Evolutionary conservation across 2,329 filamentous ascomycete species (phyloP).

Genomic region (Trichoderma atrobrunneum): DNA sequence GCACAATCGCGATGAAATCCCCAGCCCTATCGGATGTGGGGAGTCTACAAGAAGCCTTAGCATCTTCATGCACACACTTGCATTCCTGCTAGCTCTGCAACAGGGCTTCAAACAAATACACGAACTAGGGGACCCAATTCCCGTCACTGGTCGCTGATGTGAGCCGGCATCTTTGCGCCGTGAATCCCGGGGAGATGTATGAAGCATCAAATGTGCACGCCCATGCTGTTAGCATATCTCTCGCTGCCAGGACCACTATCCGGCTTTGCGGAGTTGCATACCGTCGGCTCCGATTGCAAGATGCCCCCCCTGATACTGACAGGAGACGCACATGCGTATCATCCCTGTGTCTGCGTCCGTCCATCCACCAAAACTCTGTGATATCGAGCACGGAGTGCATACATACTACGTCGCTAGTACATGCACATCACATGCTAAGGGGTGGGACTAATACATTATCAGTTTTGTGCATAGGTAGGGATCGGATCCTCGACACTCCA

Average conservation of each 20-base stretch:
- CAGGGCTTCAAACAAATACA: not conserved
- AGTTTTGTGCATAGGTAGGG: not conserved
- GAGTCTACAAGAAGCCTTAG: not conserved
- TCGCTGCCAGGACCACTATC: not conserved
- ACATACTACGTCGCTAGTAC: not conserved
- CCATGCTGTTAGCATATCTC: not conserved
- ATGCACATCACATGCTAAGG: not conserved
- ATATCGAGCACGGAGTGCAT: not conserved
- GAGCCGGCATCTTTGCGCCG: not conserved
- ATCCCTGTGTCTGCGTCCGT: not conserved
- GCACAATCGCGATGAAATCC: not conserved
- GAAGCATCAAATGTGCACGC: not conserved
- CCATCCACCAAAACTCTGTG: not conserved
- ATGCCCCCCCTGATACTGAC: not conserved
- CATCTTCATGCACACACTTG: not conserved
- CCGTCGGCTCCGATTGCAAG: not conserved
- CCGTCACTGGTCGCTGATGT: not conserved
- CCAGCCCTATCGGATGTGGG: not conserved
- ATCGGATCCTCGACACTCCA: not conserved
- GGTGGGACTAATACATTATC: not conserved
- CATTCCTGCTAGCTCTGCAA: not conserved
- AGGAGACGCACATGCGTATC: not conserved
- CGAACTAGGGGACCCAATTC: not conserved
- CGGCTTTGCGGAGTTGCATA: not conserved
- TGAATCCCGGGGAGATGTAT: not conserved